Percentiles rank a stretch among this genome's conserved stretches.
phyloP scores from a whole-genome alignment of 345 rosid species.

The Pseudoturritis turrita region DNA sequence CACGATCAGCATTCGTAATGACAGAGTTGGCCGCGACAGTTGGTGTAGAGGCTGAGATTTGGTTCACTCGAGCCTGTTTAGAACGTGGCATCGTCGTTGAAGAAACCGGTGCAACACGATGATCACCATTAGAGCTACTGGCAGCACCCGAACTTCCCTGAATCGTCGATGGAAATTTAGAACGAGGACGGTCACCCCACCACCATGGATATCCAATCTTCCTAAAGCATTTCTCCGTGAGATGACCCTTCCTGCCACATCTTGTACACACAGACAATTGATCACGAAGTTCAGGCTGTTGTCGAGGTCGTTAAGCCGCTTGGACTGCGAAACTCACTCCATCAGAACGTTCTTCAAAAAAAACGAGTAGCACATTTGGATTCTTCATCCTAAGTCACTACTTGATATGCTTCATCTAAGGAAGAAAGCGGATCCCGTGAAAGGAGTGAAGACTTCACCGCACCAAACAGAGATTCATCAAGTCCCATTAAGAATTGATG shows the following conservation, averaged over 20 bases:
- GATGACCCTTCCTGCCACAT: not conserved
- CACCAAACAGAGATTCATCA: too few species aligned
- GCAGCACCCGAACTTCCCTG: too few species aligned
- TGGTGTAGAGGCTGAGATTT: too few species aligned
- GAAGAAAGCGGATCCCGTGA: not conserved
- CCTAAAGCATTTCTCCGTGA: accelerated
- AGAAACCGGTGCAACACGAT: too few species aligned
- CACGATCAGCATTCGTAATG: too few species aligned
- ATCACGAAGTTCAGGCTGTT: accelerated
- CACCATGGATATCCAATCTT: not conserved
- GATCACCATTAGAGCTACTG: too few species aligned
- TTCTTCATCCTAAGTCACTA: not conserved
- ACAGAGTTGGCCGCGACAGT: too few species aligned
- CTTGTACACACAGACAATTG: accelerated
- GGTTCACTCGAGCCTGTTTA: too few species aligned
- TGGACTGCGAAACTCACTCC: not conserved
- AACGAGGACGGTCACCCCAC: not conserved
- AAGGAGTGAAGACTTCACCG: not conserved
- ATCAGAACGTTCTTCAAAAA: accelerated
- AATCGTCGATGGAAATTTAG: too few species aligned
- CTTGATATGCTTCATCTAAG: not conserved
- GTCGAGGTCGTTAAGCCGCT: accelerated
- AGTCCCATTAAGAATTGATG: not conserved
- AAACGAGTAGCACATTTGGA: not conserved
- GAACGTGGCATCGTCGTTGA: too few species aligned